A percentile compares a stretch with the other conserved stretches of the same genome.
Conservation (phyloP, 257 asterid genomes). For the Scutellaria barbata region DNA sequence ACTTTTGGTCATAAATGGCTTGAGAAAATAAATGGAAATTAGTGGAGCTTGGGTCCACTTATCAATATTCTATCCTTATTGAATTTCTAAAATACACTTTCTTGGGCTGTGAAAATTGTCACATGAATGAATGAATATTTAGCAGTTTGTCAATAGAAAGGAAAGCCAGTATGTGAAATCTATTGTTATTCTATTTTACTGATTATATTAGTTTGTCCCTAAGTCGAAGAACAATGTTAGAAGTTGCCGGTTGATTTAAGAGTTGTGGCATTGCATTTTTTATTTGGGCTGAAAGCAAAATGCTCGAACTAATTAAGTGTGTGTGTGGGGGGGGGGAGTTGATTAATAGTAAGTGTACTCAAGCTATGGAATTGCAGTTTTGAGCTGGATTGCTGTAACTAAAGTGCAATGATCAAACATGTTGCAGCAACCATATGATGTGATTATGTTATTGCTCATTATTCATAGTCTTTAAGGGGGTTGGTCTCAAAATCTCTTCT, state of each 20-base stretch:
- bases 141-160: not conserved
- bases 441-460: conserved; percentile 9
- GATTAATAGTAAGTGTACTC: conserved; percentile 4
- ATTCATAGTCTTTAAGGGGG: conserved; percentile 17
- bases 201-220: conserved; percentile 6
- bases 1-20: conserved; percentile 2
- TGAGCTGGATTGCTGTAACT: conserved; percentile 8
- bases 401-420: conserved; percentile 17
- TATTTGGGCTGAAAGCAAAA: not conserved
- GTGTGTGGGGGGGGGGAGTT: not conserved
- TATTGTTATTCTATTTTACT: not conserved
- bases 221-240: not conserved
- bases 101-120: conserved; percentile 8
- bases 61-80: not conserved
- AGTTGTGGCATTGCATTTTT: not conserved
- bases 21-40: conserved; percentile 22
- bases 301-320: not conserved
- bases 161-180: not conserved
- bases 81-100: not conserved
- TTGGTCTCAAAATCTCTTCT: conserved; percentile 22
- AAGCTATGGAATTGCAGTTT: conserved; percentile 22
- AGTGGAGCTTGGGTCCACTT: conserved; percentile 5
- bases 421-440: not conserved
- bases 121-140: not conserved
- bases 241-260: not conserved